Evolutionary conservation across 2,329 filamentous ascomycete species (phyloP).

Genomic region (Dothideomycetes sp.): DNA sequence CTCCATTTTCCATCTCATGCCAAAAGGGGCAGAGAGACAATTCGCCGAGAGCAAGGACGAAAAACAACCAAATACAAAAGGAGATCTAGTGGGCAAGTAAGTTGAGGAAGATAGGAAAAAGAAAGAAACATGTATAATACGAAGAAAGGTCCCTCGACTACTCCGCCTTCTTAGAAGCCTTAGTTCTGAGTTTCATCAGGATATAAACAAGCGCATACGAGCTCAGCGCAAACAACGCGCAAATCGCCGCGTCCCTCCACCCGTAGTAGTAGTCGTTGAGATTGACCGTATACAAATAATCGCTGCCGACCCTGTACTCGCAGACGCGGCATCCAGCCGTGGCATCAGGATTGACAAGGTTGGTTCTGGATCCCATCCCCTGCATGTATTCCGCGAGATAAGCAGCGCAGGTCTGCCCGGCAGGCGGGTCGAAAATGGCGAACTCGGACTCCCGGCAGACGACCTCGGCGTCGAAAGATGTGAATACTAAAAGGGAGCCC

Average conservation of each 20-base stretch:
- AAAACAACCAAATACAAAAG: no score
- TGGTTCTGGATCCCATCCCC: slow-evolving; percentile 33
- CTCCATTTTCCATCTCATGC: no score
- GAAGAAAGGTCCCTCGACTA: no score
- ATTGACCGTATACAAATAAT: slow-evolving; percentile 51
- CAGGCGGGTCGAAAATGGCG: slow-evolving; percentile 36
- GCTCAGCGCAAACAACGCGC: slow-evolving; percentile 44
- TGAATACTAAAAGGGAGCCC: slow-evolving; percentile 27
- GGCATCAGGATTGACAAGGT: slow-evolving; percentile 50
- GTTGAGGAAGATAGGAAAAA: no score
- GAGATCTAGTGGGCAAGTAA: no score
- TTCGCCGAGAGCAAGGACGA: no score
- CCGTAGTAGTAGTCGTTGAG: slow-evolving; percentile 50
- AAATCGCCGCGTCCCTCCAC: slow-evolving; percentile 55
- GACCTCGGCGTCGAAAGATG: slow-evolving; percentile 30
- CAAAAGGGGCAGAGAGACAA: no score
- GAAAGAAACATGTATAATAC: no score
- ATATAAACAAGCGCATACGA: slow-evolving; percentile 41
- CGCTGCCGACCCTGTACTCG: slow-evolving; percentile 44
- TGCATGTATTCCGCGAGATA: slow-evolving; percentile 46
- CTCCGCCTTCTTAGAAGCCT: slow-evolving; percentile 30
- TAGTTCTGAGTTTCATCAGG: slow-evolving; percentile 31
- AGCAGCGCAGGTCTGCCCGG: slow-evolving; percentile 42
- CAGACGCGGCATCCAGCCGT: slow-evolving; percentile 49
- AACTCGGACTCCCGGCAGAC: slow-evolving; percentile 25